These are phyloP conservation scores for Chenopodium suecicum DNA, from an alignment of 148 eudicot species.

Conservation along the genomic window DNA sequence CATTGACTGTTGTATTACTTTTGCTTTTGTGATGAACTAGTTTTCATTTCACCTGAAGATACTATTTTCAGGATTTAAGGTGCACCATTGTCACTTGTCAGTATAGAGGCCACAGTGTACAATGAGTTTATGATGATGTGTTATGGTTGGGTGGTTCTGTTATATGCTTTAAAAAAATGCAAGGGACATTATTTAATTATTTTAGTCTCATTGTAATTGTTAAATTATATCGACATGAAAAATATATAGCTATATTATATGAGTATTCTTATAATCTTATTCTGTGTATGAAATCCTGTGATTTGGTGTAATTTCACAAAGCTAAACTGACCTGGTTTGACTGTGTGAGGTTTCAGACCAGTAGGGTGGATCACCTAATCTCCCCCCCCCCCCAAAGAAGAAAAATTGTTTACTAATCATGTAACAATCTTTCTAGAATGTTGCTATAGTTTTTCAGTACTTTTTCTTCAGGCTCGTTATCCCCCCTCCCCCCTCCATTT, in stretches of 20 bases:
- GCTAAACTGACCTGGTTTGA: background rate
- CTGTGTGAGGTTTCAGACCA: no score
- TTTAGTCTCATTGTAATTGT: no score
- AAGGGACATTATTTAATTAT: background rate
- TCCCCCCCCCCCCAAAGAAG: no score
- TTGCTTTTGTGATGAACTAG: conserved; percentile 9
- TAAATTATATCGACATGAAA: no score
- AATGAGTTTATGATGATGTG: background rate
- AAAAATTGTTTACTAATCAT: background rate
- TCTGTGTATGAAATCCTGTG: background rate
- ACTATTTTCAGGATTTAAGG: background rate
- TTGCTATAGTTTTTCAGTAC: no score
- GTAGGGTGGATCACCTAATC: no score
- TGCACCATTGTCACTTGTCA: no score
- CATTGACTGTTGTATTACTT: background rate
- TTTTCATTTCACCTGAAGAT: background rate
- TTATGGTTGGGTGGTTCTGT: background rate
- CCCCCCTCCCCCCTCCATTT: background rate
- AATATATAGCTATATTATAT: background rate
- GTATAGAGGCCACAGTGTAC: background rate
- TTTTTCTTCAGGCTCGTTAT: background rate
- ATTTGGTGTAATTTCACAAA: background rate
- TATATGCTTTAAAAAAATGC: background rate
- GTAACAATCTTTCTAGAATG: background rate
- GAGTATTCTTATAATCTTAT: background rate